Evolutionary conservation across 139 green algal genomes (phyloP).

Genomic region (Ettlia oleoabundans): DNA sequence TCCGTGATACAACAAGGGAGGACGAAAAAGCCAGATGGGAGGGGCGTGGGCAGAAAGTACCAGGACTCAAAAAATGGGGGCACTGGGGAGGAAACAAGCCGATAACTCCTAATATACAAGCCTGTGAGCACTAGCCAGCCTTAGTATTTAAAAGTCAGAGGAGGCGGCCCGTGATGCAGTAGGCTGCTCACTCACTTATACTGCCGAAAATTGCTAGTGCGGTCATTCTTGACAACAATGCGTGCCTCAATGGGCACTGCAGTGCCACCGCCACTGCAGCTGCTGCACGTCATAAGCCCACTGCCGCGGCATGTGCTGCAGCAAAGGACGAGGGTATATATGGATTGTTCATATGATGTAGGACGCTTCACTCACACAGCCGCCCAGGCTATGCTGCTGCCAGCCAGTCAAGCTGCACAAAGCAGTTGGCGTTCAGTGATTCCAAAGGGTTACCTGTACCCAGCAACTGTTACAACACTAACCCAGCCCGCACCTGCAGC

Average conservation of each 20-base stretch:
- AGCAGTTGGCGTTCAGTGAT: too few species aligned
- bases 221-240: constrained; percentile 27
- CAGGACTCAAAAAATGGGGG: background rate
- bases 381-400: too few species aligned
- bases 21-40: too few species aligned
- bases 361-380: too few species aligned
- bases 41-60: background rate
- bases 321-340: too few species aligned
- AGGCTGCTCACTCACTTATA: background rate
- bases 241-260: constrained; percentile 39
- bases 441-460: too few species aligned
- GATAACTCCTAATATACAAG: background rate
- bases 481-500: too few species aligned
- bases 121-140: background rate
- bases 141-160: background rate
- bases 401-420: too few species aligned
- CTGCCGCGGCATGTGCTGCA: constrained; percentile 39
- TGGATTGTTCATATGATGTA: too few species aligned
- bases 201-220: constrained; percentile 3
- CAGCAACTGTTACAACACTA: too few species aligned
- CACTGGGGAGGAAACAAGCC: background rate
- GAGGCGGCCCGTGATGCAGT: background rate
- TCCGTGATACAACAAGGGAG: background rate
- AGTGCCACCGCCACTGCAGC: constrained; percentile 44
- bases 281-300: constrained; percentile 35